Evolutionary conservation across 148 eudicot genomes (phyloP), one percentile per base, ranked within the genome.

Genomic region (Drosera capensis): DNA sequence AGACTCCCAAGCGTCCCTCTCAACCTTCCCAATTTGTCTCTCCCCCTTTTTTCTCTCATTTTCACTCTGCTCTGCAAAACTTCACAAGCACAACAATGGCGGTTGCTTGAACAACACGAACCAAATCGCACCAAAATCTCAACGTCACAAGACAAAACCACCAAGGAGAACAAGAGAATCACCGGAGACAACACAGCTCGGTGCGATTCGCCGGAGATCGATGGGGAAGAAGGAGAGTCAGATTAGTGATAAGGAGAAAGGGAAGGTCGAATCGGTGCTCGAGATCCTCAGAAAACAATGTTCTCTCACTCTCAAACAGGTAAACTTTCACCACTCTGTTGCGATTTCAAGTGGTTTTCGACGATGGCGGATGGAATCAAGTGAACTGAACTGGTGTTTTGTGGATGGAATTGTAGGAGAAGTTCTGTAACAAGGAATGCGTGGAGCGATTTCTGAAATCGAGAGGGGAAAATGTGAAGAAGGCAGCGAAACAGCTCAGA

Each of bases 261-360:
- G 69, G 23, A 78, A 62, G 63, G 79, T 84, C 20, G 72, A 80
- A 52, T 52, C 82, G 20, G 95, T 90, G 2, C 82, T 90, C 34
- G 25, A 71, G 3, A 65, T 84, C 21, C 75, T 90, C 57, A 52
- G 60, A 16, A 80, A 84, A 68, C 93, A 80, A 47, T 57, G 87
- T 46, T 82, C 92, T 38, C 87, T 90, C 48, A 55, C 87, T 62
- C 73, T 73, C 55, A 84, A 80, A 78, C 97, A 88, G 77, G 97
- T 88, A 43, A 4, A 2, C 17, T 4, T 34, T 34, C 1, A 9
- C 0, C 5, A 4, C 14, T 11, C n/a, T 4, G 11, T 34, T 34
- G 3, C n/a, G n/a, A 34, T 11, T 4, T 9, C n/a, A 9, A n/a
- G n/a, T n/a, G 5, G 6, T 2, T 15, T 34, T 5, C 38, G 11